A percentile compares a stretch with the other conserved stretches of the same genome.
These are phyloP conservation scores for Pichia manshurica DNA, from an alignment of 805 yeast species.

Conservation along the genomic window DNA sequence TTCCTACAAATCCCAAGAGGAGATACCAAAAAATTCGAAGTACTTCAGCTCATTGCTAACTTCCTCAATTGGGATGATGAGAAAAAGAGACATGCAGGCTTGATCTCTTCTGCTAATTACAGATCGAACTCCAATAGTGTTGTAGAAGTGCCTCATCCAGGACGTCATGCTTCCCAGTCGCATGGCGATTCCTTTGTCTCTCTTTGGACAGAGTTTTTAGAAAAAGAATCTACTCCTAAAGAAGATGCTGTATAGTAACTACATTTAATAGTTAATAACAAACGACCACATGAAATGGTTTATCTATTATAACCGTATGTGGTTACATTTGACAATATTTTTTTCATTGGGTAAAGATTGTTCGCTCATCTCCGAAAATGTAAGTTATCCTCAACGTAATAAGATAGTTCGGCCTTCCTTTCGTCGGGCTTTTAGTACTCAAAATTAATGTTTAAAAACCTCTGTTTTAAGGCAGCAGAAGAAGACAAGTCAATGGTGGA, in stretches of 20 bases:
- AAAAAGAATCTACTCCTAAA: constrained; percentile 53
- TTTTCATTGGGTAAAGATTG: no score
- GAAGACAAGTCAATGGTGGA: constrained; percentile 1
- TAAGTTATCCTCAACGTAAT: neutral
- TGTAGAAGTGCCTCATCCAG: constrained; percentile 21
- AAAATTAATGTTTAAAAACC: no score
- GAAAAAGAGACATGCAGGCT: constrained; percentile 70
- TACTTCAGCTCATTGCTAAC: constrained; percentile 74
- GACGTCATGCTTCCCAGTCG: constrained; percentile 11
- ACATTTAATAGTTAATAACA: neutral
- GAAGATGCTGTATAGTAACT: neutral
- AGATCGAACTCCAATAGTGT: constrained; percentile 30
- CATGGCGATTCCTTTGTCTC: constrained; percentile 48
- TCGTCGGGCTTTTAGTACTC: no score
- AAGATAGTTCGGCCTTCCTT: no score
- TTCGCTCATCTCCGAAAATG: neutral
- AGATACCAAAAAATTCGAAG: constrained; percentile 92
- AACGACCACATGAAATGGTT: neutral
- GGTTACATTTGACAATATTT: no score
- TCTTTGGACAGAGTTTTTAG: constrained; percentile 74
- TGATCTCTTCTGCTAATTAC: constrained; percentile 31
- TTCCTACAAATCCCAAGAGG: constrained; percentile 86
- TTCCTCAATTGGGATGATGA: constrained; percentile 85
- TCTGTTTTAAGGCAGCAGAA: neutral
- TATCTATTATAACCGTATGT: no score